These are phyloP conservation scores for Aspergillus haitiensis DNA, from an alignment of 495 filamentous ascomycete genomes.

Conservation along the genomic window DNA sequence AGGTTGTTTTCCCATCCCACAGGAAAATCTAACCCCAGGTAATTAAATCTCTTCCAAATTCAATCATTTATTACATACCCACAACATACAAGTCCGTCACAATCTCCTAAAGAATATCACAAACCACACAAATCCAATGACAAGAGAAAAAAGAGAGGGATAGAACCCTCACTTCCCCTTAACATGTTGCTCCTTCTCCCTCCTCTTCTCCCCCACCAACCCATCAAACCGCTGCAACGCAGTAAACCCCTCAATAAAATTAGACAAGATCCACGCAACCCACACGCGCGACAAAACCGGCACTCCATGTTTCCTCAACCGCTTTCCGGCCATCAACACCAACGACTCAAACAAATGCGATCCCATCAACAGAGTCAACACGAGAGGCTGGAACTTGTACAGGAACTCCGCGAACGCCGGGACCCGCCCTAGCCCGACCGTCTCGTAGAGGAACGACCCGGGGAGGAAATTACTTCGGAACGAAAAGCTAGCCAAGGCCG, in stretches of 20 bases:
- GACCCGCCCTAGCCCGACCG: conserved; percentile 40
- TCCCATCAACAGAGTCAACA: conserved; percentile 48
- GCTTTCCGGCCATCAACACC: conserved; percentile 51
- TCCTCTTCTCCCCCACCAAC: conserved; percentile 53
- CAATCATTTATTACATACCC: no score
- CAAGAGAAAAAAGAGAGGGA: no score
- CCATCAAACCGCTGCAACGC: conserved; percentile 55
- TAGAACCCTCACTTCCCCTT: conserved; percentile 19
- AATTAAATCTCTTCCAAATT: no score
- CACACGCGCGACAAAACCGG: conserved; percentile 52
- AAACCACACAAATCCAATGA: no score
- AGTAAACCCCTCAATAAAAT: conserved; percentile 60
- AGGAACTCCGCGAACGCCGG: conserved; percentile 54
- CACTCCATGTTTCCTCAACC: conserved; percentile 59
- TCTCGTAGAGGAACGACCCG: conserved; percentile 55
- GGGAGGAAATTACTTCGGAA: conserved; percentile 54
- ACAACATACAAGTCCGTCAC: no score
- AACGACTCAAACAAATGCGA: conserved; percentile 57
- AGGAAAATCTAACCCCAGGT: no score
- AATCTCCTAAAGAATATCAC: no score
- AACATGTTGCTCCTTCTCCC: conserved; percentile 42
- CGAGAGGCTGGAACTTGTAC: conserved; percentile 45
- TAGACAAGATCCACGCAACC: conserved; percentile 60
- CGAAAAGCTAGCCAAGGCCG: conserved; percentile 45
- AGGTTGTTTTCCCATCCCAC: no score